Percentiles rank a stretch among this genome's conserved stretches.
Conservation (phyloP, 2,329 filamentous ascomycete species). For the Rhynchosporium graminicola region DNA sequence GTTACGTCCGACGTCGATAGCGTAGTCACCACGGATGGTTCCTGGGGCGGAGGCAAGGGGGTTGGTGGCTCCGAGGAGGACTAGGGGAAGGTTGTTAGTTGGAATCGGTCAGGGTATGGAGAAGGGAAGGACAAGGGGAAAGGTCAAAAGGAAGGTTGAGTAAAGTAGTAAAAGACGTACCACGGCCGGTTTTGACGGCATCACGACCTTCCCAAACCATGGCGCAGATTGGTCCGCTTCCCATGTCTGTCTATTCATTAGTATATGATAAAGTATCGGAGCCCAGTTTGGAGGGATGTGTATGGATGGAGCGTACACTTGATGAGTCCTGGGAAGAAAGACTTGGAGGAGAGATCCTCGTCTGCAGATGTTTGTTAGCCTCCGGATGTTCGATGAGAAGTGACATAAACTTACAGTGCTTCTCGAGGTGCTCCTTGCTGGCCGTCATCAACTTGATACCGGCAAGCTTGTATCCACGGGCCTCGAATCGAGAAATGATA, state of each 20-base stretch:
- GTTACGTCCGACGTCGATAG: conserved; percentile 91
- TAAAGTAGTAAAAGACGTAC: conserved; percentile 51
- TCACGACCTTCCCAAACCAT: conserved; percentile 99
- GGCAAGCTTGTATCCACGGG: conserved; percentile 96
- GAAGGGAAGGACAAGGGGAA: background rate
- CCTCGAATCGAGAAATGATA: conserved; percentile 98
- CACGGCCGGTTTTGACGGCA: conserved; percentile 96
- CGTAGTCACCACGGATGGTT: conserved; percentile 93
- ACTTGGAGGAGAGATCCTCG: conserved; percentile 86
- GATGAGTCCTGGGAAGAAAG: conserved; percentile 95
- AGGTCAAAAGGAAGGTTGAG: background rate
- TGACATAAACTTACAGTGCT: conserved; percentile 69
- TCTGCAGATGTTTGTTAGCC: conserved; percentile 52
- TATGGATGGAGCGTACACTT: conserved; percentile 66
- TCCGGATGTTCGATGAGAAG: conserved; percentile 11
- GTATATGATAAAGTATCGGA: conserved; percentile 26
- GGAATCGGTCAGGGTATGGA: conserved; percentile 7
- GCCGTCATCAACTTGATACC: conserved; percentile 95
- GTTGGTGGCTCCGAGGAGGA: conserved; percentile 98
- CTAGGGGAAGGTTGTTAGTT: conserved; percentile 44
- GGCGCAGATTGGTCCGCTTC: conserved; percentile 92
- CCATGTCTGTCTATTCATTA: conserved; percentile 70
- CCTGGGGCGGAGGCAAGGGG: conserved; percentile 90
- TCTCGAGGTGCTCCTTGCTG: conserved; percentile 93
- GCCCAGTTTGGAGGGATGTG: background rate